Evolutionary conservation across 2,329 filamentous ascomycete genomes (phyloP), one percentile per base, ranked within the genome.

Genomic region (Penicillium sp.): DNA sequence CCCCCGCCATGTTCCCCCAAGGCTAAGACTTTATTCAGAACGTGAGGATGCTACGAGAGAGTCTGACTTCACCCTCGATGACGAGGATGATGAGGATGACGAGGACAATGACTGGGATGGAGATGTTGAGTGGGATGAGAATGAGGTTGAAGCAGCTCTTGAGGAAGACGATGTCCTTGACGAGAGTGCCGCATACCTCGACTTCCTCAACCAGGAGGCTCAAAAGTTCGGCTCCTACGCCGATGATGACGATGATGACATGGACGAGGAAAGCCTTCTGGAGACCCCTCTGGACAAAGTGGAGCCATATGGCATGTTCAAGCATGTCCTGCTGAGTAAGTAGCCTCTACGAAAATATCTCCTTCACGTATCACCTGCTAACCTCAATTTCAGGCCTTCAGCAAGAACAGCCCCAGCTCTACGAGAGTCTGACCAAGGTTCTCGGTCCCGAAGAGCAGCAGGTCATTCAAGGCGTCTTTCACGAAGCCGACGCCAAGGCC

Each of bases 241-340:
- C 15, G 82, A 84, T 24, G 80, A 84, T 43, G 88, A 88, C 24
- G 89, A 95, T 49, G 90, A 95, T 48, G 83, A 96, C 40, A 82
- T 94, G 17, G 91, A 97, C 68, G 93, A 97, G 62, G 91, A 90
- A 67, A 86, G 88, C 52, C 76, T 97, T 45, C 80, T 98, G 2
- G 93, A 98, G 70, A 95, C 91, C 12, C 90, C 91, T 15, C 77
- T 98, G 22, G 93, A 98, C 70, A 93, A 93, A 73, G 79, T 98
- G 54, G 93, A 98, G 72, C 90, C 91, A 2, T 98, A 98, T 64
- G 80, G 84, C 65, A 76, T 95, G 54, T 96, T 98, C 79, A 85
- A 88, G 67, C 77, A 80, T 54, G 84, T 87, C 17, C 75, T 97
- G 58, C 71, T 91, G 64, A 85, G 90, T 95, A 82, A 70, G 87